Percentiles rank a stretch among this genome's conserved stretches.
phyloP scores from a whole-genome alignment of 768 basidiomycete genomes.

The Mycena pura region DNA sequence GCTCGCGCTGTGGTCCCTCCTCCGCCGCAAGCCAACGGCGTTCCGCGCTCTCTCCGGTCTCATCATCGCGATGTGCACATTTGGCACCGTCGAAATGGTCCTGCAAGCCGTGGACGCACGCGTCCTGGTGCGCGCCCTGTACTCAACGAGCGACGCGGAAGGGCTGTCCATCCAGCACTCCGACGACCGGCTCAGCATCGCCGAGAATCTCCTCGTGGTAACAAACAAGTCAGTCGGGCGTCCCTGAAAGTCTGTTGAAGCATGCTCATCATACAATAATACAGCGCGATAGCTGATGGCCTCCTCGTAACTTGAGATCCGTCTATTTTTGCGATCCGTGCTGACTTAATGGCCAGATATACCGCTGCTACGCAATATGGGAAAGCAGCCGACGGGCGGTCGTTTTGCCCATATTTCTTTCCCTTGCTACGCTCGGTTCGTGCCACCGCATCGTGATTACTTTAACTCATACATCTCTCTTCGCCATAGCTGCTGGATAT shows the following conservation, averaged over 20 bases:
- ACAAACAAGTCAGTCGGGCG: too few species aligned
- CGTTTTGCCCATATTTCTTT: neutral
- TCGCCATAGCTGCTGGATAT: neutral
- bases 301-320: neutral
- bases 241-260: too few species aligned
- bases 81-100: neutral
- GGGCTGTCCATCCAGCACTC: neutral
- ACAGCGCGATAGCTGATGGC: neutral
- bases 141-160: neutral
- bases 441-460: neutral
- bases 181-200: too few species aligned
- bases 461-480: neutral
- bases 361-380: conserved; percentile 1
- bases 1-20: neutral
- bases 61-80: neutral
- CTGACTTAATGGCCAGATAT: neutral
- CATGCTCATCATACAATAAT: too few species aligned
- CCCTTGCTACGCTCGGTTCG: neutral
- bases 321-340: neutral
- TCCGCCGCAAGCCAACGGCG: neutral
- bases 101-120: neutral
- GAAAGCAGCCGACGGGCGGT: neutral
- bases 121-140: neutral
- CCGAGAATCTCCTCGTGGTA: too few species aligned
- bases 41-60: neutral